phyloP scores from a whole-genome alignment of 2,329 filamentous ascomycete species.

The Fusarium penzigii region DNA sequence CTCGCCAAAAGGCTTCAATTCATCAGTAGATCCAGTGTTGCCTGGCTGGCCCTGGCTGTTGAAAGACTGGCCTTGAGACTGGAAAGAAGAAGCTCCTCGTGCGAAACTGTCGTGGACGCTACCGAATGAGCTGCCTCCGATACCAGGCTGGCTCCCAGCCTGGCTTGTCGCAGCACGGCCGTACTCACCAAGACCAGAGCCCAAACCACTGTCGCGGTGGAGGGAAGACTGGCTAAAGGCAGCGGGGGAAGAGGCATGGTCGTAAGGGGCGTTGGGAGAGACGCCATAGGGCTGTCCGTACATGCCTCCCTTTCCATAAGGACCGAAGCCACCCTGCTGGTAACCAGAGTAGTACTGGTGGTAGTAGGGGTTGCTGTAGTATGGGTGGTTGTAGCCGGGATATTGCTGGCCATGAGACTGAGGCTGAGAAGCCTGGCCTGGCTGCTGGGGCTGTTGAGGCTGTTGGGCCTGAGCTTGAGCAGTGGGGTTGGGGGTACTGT shows the following conservation, averaged over 20 bases:
- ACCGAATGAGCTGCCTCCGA: constrained; percentile 53
- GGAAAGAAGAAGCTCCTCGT: constrained; percentile 54
- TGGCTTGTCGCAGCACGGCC: constrained; percentile 52
- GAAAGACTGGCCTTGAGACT: constrained; percentile 57
- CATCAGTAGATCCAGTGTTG: constrained; percentile 46
- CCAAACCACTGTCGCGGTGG: constrained; percentile 52
- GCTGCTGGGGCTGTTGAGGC: constrained; percentile 44
- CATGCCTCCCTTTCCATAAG: constrained; percentile 56
- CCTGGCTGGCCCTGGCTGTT: constrained; percentile 51
- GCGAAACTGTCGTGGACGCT: constrained; percentile 57
- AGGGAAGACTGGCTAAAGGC: constrained; percentile 57
- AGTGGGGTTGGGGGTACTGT: constrained; percentile 86
- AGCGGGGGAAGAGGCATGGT: constrained; percentile 55
- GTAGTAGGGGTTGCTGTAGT: constrained; percentile 65
- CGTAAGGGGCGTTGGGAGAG: constrained; percentile 57
- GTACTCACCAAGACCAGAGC: constrained; percentile 56
- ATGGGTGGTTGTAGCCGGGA: constrained; percentile 57
- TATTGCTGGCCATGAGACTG: constrained; percentile 51
- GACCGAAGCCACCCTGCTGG: constrained; percentile 52
- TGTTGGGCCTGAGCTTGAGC: constrained; percentile 52
- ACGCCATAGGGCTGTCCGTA: constrained; percentile 61
- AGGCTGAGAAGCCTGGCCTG: constrained; percentile 45
- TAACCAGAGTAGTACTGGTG: constrained; percentile 60
- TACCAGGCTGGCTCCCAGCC: constrained; percentile 50
- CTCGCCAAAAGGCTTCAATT: constrained; percentile 61